Conservation (phyloP, 495 filamentous ascomycete species). For the Neurospora sp. region DNA sequence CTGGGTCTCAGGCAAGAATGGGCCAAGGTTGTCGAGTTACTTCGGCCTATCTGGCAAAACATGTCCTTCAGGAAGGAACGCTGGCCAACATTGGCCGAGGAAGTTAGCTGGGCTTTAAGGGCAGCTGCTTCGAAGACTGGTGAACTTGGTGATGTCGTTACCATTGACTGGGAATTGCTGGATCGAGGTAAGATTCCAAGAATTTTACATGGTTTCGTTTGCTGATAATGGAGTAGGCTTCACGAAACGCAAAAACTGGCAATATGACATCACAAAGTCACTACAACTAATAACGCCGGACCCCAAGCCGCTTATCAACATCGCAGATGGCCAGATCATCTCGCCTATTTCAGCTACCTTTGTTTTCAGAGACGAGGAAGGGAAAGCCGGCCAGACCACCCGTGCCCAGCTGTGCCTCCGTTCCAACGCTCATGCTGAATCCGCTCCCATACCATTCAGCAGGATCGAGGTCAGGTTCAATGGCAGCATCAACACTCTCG, state of each 20-base stretch:
- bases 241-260: slow-evolving; percentile 47
- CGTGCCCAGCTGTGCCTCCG: slow-evolving; percentile 61
- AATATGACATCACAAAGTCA: slow-evolving; percentile 65
- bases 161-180: slow-evolving; percentile 79
- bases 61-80: slow-evolving; percentile 67
- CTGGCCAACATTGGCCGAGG: slow-evolving; percentile 70
- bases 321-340: slow-evolving; percentile 56
- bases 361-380: slow-evolving; percentile 62
- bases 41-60: slow-evolving; percentile 62
- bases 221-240: slow-evolving; percentile 38
- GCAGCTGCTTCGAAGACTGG: slow-evolving; percentile 56
- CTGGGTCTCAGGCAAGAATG: slow-evolving; percentile 53
- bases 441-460: slow-evolving; percentile 54
- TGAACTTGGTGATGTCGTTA: slow-evolving; percentile 55
- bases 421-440: slow-evolving; percentile 55
- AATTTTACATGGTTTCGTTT: background rate
- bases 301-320: slow-evolving; percentile 52
- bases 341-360: slow-evolving; percentile 65
- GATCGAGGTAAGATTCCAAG: slow-evolving; percentile 45
- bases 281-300: slow-evolving; percentile 46
- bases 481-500: slow-evolving; percentile 55
- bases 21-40: slow-evolving; percentile 53
- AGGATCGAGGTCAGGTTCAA: slow-evolving; percentile 57
- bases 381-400: slow-evolving; percentile 73
- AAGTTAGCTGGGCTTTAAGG: slow-evolving; percentile 63